phyloP scores from a whole-genome alignment of 2,329 filamentous ascomycete genomes.

The Parafenestella ontariensis region DNA sequence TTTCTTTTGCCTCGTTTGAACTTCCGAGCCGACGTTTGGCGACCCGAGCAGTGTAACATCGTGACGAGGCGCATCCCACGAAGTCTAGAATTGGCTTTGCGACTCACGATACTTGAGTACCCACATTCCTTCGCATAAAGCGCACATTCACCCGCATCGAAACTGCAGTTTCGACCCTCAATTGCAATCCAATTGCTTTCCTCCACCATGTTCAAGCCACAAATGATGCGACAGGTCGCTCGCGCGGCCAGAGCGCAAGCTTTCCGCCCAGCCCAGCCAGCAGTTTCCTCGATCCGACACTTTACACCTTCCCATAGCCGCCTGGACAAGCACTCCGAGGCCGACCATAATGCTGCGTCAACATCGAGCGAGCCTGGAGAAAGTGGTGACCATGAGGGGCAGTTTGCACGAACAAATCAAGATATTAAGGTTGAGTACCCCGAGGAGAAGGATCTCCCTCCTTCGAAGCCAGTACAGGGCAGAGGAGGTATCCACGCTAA shows the following conservation, averaged over 20 bases:
- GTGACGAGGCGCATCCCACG: conserved; percentile 3
- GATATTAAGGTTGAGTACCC: conserved; percentile 81
- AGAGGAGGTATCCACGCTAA: conserved; percentile 82
- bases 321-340: conserved; percentile 31
- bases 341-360: conserved; percentile 43
- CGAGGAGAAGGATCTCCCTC: conserved; percentile 74
- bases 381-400: conserved; percentile 64
- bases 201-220: conserved; percentile 44
- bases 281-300: conserved; percentile 26
- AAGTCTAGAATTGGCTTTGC: conserved; percentile 9
- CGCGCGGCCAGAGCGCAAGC: conserved; percentile 35
- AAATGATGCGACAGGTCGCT: conserved; percentile 39
- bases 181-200: conserved; percentile 5
- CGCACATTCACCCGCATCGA: background rate
- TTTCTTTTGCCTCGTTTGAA: background rate
- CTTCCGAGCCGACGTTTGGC: conserved; percentile 11
- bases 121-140: conserved; percentile 13
- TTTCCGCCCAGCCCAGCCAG: conserved; percentile 28
- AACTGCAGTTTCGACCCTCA: conserved; percentile 4
- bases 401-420: conserved; percentile 81
- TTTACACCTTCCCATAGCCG: conserved; percentile 40
- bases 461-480: conserved; percentile 73
- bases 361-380: conserved; percentile 49
- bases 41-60: conserved; percentile 14
- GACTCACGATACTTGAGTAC: conserved; percentile 19